These are phyloP conservation scores for Mucor plumbeus DNA, from an alignment of 371 early-diverging fungal species.

Conservation along the genomic window DNA sequence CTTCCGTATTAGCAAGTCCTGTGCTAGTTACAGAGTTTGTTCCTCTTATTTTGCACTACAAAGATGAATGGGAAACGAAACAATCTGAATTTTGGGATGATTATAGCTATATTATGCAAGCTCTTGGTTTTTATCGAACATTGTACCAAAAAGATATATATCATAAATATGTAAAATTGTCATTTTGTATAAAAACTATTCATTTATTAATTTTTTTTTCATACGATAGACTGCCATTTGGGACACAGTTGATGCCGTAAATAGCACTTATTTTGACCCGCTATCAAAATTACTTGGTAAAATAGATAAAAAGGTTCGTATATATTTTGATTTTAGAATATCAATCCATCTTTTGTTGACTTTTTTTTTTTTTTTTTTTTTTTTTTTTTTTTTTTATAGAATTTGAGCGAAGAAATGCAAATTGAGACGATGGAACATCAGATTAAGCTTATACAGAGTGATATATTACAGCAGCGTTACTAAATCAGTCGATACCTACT, in stretches of 20 bases:
- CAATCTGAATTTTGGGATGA: slow-evolving; percentile 33
- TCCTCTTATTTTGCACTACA: slow-evolving; percentile 24
- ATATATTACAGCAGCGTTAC: not conserved
- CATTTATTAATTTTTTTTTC: no score
- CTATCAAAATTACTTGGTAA: not conserved
- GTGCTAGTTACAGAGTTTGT: slow-evolving; percentile 24
- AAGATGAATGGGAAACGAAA: slow-evolving; percentile 3
- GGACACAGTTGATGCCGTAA: not conserved
- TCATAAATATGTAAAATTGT: not conserved
- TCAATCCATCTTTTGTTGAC: not conserved
- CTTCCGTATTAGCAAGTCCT: slow-evolving; percentile 26
- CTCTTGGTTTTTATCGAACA: slow-evolving; percentile 40
- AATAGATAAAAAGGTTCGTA: not conserved
- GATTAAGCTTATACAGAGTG: not conserved
- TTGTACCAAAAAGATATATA: not conserved
- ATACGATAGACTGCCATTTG: not conserved
- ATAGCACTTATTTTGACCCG: not conserved
- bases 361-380: no score
- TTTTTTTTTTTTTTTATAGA: no score
- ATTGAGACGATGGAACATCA: not conserved
- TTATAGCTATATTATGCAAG: slow-evolving; percentile 45
- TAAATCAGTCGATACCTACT: no score
- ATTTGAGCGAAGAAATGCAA: not conserved
- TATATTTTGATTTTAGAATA: not conserved
- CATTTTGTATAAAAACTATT: no score